A percentile compares a stretch with the other conserved stretches of the same genome.
Conservation (phyloP, 352 stramenopile genomes). For the Phytophthora citrophthora region DNA sequence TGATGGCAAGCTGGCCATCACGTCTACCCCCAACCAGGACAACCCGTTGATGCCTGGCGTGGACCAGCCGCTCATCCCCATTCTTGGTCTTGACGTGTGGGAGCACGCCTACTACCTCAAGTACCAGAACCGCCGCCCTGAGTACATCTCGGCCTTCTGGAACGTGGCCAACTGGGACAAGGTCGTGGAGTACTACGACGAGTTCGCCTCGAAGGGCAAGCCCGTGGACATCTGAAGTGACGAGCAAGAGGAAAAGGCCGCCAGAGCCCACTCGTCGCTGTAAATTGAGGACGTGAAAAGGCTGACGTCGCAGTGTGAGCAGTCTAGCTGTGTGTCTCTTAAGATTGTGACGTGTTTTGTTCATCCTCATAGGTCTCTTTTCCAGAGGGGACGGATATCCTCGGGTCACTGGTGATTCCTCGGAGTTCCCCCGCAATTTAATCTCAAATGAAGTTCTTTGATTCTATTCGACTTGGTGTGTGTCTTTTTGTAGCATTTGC, state of each 20-base stretch:
- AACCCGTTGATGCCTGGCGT: slow-evolving; percentile 88
- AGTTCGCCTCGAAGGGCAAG: slow-evolving; percentile 87
- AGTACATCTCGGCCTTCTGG: slow-evolving; percentile 98
- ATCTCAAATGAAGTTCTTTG: slow-evolving; percentile 30
- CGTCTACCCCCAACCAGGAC: slow-evolving; percentile 96
- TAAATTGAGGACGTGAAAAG: slow-evolving; percentile 12
- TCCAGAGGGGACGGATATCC: slow-evolving; percentile 3
- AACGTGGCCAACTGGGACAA: slow-evolving; percentile 97
- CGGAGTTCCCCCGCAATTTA: slow-evolving; percentile 23
- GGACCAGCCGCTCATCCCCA: slow-evolving; percentile 88
- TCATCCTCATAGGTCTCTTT: slow-evolving; percentile 11
- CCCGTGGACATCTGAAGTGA: slow-evolving; percentile 83
- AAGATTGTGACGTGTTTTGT: slow-evolving; percentile 27
- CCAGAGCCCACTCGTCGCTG: slow-evolving; percentile 25
- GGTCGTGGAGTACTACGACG: slow-evolving; percentile 92
- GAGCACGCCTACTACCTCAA: slow-evolving; percentile 97
- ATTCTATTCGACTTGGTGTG: slow-evolving; percentile 6
- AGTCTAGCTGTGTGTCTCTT: neutral
- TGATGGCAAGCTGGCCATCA: slow-evolving; percentile 94
- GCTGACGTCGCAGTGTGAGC: slow-evolving; percentile 2
- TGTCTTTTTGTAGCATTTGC: too few relatives aligned
- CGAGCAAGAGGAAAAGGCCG: slow-evolving; percentile 22
- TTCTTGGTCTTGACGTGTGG: slow-evolving; percentile 96
- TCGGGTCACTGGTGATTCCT: slow-evolving; percentile 21
- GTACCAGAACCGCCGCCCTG: slow-evolving; percentile 96